phyloP scores from a whole-genome alignment of 768 basidiomycete species.

The Pisolithus tinctorius region DNA sequence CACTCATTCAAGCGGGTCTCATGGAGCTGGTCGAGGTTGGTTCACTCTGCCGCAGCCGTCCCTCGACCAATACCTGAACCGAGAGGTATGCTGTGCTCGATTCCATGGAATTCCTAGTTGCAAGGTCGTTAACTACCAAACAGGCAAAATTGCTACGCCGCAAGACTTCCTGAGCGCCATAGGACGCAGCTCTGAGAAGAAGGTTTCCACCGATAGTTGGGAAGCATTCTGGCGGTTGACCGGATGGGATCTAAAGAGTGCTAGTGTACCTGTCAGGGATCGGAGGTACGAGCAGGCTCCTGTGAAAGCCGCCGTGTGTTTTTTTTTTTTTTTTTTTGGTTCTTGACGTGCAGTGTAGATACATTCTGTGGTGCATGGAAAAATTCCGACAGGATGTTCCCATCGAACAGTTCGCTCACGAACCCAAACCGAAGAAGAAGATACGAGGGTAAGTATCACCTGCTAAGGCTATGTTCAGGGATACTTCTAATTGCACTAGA shows the following conservation, averaged over 20 bases:
- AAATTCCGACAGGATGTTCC: constrained; percentile 59
- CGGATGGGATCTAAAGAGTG: constrained; percentile 52
- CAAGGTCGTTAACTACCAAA: constrained; percentile 4
- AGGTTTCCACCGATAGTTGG: constrained; percentile 63
- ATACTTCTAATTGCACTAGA: constrained; percentile 28
- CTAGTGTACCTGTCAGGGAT: constrained; percentile 61
- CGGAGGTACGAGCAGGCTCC: constrained; percentile 46
- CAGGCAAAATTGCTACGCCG: constrained; percentile 50
- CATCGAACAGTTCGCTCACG: constrained; percentile 57
- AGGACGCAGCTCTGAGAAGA: constrained; percentile 60
- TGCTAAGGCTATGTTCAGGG: neutral
- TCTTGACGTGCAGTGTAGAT: constrained; percentile 37
- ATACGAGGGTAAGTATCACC: constrained; percentile 60
- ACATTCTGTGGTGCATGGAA: constrained; percentile 81
- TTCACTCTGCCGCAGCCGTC: constrained; percentile 24
- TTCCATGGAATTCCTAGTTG: neutral
- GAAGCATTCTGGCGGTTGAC: constrained; percentile 61
- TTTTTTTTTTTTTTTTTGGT: neutral
- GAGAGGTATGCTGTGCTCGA: constrained; percentile 12
- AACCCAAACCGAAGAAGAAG: constrained; percentile 64
- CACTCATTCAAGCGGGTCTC: constrained; percentile 12
- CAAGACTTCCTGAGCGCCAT: constrained; percentile 67
- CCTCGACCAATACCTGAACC: constrained; percentile 17
- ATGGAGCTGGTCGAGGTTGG: constrained; percentile 18
- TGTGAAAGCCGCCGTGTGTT: neutral